These are phyloP conservation scores for Pinus albicaulis DNA, from an alignment of 75 land plant species.

Conservation along the genomic window DNA sequence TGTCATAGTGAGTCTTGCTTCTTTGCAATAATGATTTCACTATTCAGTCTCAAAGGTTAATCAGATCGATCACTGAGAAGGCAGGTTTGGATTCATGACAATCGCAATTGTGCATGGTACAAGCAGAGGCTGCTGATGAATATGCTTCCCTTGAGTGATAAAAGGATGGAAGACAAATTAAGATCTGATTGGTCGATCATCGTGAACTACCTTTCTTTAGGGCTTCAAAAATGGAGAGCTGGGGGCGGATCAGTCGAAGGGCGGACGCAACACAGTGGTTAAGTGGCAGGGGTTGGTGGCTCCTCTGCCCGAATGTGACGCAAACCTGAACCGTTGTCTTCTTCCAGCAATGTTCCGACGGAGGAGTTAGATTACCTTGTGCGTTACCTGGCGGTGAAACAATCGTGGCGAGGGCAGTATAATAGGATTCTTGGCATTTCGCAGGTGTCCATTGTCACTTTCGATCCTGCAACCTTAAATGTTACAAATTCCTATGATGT, in stretches of 20 bases:
- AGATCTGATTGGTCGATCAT: too few species aligned
- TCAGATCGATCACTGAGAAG: too few species aligned
- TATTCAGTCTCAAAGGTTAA: too few species aligned
- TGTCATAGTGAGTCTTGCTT: too few species aligned
- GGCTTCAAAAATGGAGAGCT: constrained; percentile 41
- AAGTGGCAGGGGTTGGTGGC: constrained; percentile 46
- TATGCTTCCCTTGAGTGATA: too few species aligned
- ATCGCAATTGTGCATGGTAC: too few species aligned
- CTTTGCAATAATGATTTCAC: too few species aligned
- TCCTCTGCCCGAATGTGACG: constrained; percentile 58
- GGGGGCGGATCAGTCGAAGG: constrained; percentile 95
- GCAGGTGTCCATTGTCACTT: constrained; percentile 47
- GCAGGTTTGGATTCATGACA: too few species aligned
- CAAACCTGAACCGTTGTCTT: constrained; percentile 24
- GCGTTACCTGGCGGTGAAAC: constrained; percentile 81
- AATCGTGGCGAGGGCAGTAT: constrained; percentile 97
- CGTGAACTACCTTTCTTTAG: not conserved
- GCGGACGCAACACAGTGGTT: constrained; percentile 41
- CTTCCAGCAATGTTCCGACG: not conserved
- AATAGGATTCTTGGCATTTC: constrained; percentile 86
- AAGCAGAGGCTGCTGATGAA: too few species aligned
- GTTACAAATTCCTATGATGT: constrained; percentile 87
- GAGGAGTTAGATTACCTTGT: constrained; percentile 94
- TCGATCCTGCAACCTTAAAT: constrained; percentile 73
- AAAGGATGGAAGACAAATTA: too few species aligned